Base-by-base conservation (phyloP, 1,139 yeast genomes). In the Candida freyschussii region DNA sequence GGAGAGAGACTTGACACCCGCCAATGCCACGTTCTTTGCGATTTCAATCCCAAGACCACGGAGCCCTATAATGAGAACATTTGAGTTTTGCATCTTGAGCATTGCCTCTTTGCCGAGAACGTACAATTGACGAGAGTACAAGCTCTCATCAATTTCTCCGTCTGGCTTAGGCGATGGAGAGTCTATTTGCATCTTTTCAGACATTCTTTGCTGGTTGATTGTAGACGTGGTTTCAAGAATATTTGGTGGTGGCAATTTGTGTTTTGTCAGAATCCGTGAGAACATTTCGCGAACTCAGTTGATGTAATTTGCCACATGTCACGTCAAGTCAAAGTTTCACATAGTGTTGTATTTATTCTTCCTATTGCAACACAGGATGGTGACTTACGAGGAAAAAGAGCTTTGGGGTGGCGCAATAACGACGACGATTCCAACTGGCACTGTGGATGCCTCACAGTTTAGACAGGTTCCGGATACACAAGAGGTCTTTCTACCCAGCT, bases 31-130 rank as follows among this genome's bases (percentile, higher is more conserved):
- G 60, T 91, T 91, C 62, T 91, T 93, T 24, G 98, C 96, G 41
- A 91, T 87, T 60, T 91, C 99, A 29, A 85, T 73, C 48, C 99
- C 99, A 30, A 91, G 67, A 23, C 98, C 98, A 55, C 78, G 79
- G 43, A 89, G 65, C 4, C 98, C 98, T 43, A 89, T 75, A 35
- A 91, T 69, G 33, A 91, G 72, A 13, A 91, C 96, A 52, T 83
- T 86, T 27, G 97, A 87, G 46, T 75, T 71, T 54, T 91, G 96
- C 96, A 91, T 85, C 59, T 86, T 84, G 52, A 89, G 69, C 99
- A 91, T 91, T 34, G 99, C 99, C 49, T 91, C 98, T 53, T 85
- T 84, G 38, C 96, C 96, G 50, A 87, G 63, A 36, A 87, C 96
- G 50, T 87, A 86, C 59, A 91, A 73, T 64, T 91, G 98, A 60